Evolutionary conservation across 257 asterid genomes (phyloP), one percentile per base, ranked within the genome.

Genomic region (Solanum virginianum): DNA sequence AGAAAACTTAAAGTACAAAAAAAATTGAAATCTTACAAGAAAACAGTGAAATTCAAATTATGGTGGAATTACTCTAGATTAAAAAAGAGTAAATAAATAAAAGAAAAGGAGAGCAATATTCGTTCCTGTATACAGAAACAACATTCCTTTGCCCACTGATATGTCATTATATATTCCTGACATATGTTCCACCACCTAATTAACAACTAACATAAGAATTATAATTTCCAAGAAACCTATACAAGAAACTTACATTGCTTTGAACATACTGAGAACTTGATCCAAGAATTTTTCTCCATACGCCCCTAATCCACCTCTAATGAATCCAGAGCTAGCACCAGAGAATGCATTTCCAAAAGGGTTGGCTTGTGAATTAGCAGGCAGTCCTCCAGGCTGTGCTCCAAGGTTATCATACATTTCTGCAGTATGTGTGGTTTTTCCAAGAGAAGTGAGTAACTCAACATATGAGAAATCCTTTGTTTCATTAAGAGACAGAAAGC

Each of bases 181-280:
- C 60, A 49, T 75, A 49, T 16, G 62, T 49, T 49, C 59, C 60
- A 75, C 55, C 43, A 24, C 45, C 62, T 13, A 75, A 49, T 22
- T 43, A 75, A 75, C 45, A 49, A 14, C 47, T 24, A 26, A 75
- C 43, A 49, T 47, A 49, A 49, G 82, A 24, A 24, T 4, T 17
- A 22, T 49, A 24, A 49, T 69, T 36, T 32, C 39, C 1, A 49
- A 75, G 14, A 75, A 72, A 45, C n/a, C 60, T 49, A 75, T 14
- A 45, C 65, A 57, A 0, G 20, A 75, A 49, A 49, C 82, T 24
- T 75, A 60, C 75, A 80, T 82, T 86, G 51, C 81, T 71, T 62
- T 75, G 88, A 36, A 86, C 47, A 83, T 72, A 86, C 15, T 84
- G 66, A 24, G 88, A 86, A 74, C 86, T 83, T 36, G 88, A 83